Base-by-base conservation (phyloP, 2,329 filamentous ascomycete genomes). In the Aureobasidium sp. region DNA sequence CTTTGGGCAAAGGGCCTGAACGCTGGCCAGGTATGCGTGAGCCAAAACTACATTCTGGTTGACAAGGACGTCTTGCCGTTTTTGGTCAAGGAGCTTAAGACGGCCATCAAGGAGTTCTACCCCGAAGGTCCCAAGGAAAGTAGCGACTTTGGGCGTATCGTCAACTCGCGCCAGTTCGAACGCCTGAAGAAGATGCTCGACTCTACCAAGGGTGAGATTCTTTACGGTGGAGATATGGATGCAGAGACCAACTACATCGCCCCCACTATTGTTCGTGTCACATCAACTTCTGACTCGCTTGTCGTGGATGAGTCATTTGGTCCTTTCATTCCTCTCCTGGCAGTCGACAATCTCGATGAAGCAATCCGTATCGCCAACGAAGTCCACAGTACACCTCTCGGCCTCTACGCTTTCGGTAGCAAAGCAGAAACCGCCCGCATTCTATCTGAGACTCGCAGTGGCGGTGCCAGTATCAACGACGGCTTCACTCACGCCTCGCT, bases 121-220 rank as follows among this genome's bases (percentile, higher is more conserved):
- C 94, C 94, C 48, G 78, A 89, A 11, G 94, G 94, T 25, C 84
- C 88, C 51, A 87, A 88, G 74, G 80, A 81, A n/a, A 93, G 89
- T 64, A 81, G 85, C 0, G 92, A 97, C 72, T 91, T 87, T 70
- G 82, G 82, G 22, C 87, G 89, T 63, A 90, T 99, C 67, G 82
- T 96, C 75, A 96, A 96, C 75, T 80, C 84, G 67, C 78, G 82
- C 45, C 87, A 94, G 68, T 97, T 93, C 76, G 79, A 84, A 65
- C 87, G 93, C 41, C 82, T 97, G 68, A 96, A 94, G 83, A 85
- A 85, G 70, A 91, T 97, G 90, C 79, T 99, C n/a, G 91, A 96
- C 73, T 82, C 85, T 62, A 88, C 85, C 62, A 83, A 84, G 65
- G 94, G 94, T 74, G 89, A 89, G 77, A 91, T 99, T 66, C 81